Evolutionary conservation across 345 rosid genomes (phyloP).

Genomic region (Brassica carinata): DNA sequence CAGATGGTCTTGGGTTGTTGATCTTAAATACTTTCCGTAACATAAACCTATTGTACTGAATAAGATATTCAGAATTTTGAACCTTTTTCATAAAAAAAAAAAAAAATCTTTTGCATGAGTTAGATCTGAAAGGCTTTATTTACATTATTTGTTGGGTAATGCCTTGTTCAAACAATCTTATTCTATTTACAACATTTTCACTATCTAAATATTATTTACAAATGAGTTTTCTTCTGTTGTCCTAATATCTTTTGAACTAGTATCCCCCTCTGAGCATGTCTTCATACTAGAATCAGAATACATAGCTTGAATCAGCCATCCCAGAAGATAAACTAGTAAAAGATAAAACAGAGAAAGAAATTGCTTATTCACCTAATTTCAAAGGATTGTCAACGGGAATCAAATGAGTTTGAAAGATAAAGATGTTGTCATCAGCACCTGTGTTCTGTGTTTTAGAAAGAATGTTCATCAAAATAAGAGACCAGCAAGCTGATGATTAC

Average conservation of each 20-base stretch:
- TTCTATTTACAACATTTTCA: constrained; percentile 25
- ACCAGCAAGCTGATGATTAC: not conserved
- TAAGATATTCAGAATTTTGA: too few relatives aligned
- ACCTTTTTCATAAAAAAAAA: too few relatives aligned
- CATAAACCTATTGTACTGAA: too few relatives aligned
- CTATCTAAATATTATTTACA: constrained; percentile 31
- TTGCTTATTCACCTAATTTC: constrained; percentile 17
- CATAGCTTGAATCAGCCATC: constrained; percentile 29
- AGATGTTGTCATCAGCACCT: constrained; percentile 20
- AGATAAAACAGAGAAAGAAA: not conserved
- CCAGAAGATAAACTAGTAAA: not conserved
- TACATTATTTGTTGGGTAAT: constrained; percentile 31
- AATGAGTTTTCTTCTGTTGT: constrained; percentile 25
- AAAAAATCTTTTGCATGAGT: not conserved
- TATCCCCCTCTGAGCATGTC: constrained; percentile 32
- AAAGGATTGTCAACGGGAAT: constrained; percentile 21
- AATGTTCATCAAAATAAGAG: not conserved
- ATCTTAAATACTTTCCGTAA: too few relatives aligned
- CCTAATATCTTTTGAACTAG: constrained; percentile 28
- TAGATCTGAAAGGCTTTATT: constrained; percentile 18
- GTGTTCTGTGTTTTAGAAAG: constrained; percentile 16
- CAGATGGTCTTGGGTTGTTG: too few relatives aligned
- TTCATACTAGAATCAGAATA: constrained; percentile 24
- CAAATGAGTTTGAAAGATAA: constrained; percentile 21
- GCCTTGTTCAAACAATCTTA: constrained; percentile 12